phyloP scores from a whole-genome alignment of 495 filamentous ascomycete genomes.

The Jackrogersella minutella region DNA sequence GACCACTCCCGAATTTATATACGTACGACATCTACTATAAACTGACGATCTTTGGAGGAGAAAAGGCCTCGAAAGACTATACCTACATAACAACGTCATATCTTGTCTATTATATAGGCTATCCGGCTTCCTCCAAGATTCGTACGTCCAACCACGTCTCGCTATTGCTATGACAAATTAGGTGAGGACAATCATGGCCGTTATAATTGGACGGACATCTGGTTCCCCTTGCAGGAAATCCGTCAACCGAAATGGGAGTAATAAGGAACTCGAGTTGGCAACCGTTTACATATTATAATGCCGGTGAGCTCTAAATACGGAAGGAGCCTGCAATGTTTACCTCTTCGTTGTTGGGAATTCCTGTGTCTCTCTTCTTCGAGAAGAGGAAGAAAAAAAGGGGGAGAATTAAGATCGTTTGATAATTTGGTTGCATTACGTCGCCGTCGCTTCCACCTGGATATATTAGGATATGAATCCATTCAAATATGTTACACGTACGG shows the following conservation, averaged over 20 bases:
- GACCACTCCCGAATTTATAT: not conserved
- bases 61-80: not conserved
- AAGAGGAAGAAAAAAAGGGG: too few relatives aligned
- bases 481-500: constrained; percentile 19
- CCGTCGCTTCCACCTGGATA: constrained; percentile 7
- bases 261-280: constrained; percentile 1
- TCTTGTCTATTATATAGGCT: constrained; percentile 7
- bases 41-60: not conserved
- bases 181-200: constrained; percentile 8
- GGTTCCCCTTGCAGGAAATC: constrained; percentile 35
- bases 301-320: constrained; percentile 21
- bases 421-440: constrained; percentile 1
- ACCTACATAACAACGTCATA: constrained; percentile 2
- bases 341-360: not conserved
- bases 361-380: not conserved
- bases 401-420: not conserved
- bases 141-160: constrained; percentile 19
- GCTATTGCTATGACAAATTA: constrained; percentile 14
- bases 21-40: not conserved
- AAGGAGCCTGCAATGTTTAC: constrained; percentile 6
- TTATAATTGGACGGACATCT: constrained; percentile 15
- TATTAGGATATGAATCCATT: not conserved
- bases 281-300: constrained; percentile 5
- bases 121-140: not conserved
- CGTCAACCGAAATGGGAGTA: constrained; percentile 14